Evolutionary conservation across 2,329 filamentous ascomycete genomes (phyloP).

Genomic region (Pyrenophora seminiperda): DNA sequence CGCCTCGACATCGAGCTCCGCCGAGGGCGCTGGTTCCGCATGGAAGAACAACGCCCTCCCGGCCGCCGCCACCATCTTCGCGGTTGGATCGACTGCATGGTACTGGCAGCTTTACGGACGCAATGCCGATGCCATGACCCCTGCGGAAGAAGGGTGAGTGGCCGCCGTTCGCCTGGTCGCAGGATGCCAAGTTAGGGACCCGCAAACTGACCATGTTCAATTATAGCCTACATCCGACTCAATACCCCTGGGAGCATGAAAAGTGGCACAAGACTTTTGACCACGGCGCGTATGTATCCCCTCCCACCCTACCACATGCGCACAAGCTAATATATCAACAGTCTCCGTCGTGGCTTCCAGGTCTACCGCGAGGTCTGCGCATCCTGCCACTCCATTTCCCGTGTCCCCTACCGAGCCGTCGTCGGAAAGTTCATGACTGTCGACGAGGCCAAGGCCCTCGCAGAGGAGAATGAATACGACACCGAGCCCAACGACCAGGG

Average conservation of each 20-base stretch:
- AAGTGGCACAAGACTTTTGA: slow-evolving; percentile 96
- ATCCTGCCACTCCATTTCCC: slow-evolving; percentile 93
- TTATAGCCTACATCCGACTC: slow-evolving; percentile 81
- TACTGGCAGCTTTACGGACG: slow-evolving; percentile 97
- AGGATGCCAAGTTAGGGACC: slow-evolving; percentile 22
- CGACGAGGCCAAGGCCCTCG: slow-evolving; percentile 95
- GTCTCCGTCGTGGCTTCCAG: slow-evolving; percentile 98
- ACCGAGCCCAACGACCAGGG: slow-evolving; percentile 97
- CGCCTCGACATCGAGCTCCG: slow-evolving; percentile 72
- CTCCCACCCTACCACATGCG: background rate
- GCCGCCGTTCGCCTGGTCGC: too few relatives aligned
- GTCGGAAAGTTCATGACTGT: slow-evolving; percentile 93
- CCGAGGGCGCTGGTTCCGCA: slow-evolving; percentile 73
- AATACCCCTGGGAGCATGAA: slow-evolving; percentile 94
- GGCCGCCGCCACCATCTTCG: slow-evolving; percentile 81
- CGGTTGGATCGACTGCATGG: slow-evolving; percentile 90
- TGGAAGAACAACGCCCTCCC: slow-evolving; percentile 86
- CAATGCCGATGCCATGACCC: slow-evolving; percentile 85
- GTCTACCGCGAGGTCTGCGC: slow-evolving; percentile 99
- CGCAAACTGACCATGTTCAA: slow-evolving; percentile 34
- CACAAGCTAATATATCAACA: slow-evolving; percentile 45
- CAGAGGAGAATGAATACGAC: slow-evolving; percentile 98
- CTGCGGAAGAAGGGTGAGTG: slow-evolving; percentile 97
- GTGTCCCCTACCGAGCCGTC: slow-evolving; percentile 89
- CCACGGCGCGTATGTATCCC: slow-evolving; percentile 80